Conservation (phyloP, 2,329 filamentous ascomycete species). For the Penicillium corylophilum region DNA sequence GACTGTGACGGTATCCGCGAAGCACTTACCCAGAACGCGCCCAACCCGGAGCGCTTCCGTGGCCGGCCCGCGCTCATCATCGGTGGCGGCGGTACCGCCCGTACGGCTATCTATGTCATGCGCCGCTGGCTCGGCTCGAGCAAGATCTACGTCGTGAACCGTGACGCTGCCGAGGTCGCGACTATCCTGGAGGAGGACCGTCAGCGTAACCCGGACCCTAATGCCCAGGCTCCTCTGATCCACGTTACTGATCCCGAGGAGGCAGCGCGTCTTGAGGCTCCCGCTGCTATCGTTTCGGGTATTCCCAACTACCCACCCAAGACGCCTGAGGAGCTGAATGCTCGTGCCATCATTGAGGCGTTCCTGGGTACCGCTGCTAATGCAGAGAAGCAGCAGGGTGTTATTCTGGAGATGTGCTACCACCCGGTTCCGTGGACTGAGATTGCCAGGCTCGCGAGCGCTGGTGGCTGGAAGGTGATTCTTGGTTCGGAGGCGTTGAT, state of each 20-base stretch:
- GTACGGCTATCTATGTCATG: constrained; percentile 73
- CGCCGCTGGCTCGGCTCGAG: constrained; percentile 67
- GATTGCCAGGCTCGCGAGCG: constrained; percentile 61
- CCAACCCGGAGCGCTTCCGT: constrained; percentile 29
- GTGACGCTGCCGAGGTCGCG: constrained; percentile 66
- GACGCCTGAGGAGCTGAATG: constrained; percentile 61
- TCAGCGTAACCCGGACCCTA: constrained; percentile 52
- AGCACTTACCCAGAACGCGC: constrained; percentile 60
- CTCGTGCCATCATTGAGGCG: constrained; percentile 52
- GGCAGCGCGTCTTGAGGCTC: constrained; percentile 57
- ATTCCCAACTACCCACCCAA: constrained; percentile 74
- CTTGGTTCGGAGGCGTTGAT: constrained; percentile 75
- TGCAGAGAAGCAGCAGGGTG: constrained; percentile 55
- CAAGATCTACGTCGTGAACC: constrained; percentile 74
- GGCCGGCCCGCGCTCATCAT: constrained; percentile 68
- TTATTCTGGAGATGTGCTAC: constrained; percentile 80
- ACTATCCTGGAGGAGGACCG: constrained; percentile 62
- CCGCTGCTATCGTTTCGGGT: constrained; percentile 69
- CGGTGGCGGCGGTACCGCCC: constrained; percentile 75
- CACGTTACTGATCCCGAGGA: constrained; percentile 63
- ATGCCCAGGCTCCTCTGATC: constrained; percentile 49
- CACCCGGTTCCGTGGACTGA: constrained; percentile 69
- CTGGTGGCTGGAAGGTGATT: constrained; percentile 69
- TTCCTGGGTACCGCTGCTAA: constrained; percentile 33
- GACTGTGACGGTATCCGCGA: constrained; percentile 77